A percentile compares a stretch with the other conserved stretches of the same genome.
Evolutionary conservation across 2,329 filamentous ascomycete species (phyloP).

Genomic region (Colletotrichum sp.): DNA sequence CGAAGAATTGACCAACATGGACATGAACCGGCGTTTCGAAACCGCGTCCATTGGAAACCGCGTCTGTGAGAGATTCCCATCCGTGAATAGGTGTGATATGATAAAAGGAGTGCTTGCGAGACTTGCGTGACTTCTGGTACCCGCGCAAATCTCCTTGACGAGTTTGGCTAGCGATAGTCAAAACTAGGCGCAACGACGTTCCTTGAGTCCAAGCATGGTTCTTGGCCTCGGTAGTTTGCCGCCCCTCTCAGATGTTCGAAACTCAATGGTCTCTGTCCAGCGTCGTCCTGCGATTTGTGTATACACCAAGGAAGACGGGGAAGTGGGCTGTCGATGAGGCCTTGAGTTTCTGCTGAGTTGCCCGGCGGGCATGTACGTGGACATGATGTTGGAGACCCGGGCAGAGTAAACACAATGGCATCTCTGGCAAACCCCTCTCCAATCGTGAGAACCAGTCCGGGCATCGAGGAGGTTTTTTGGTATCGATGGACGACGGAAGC

Average conservation of each 20-base stretch:
- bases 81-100: background rate
- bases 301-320: background rate
- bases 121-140: background rate
- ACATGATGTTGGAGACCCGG: background rate
- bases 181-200: background rate
- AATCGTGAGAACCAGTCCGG: too few species aligned
- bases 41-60: fast-evolving
- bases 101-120: background rate
- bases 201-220: background rate
- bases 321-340: fast-evolving
- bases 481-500: too few species aligned
- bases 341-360: background rate
- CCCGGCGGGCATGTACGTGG: background rate
- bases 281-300: fast-evolving
- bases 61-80: background rate
- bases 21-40: background rate
- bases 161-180: too few species aligned
- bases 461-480: too few species aligned
- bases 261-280: fast-evolving
- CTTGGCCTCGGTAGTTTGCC: fast-evolving
- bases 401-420: too few species aligned
- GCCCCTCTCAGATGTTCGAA: background rate
- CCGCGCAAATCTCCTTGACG: background rate
- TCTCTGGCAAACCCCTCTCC: too few species aligned
- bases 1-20: background rate